phyloP scores from a whole-genome alignment of 116 monocot species.

The Papilionanthe hybrid region DNA sequence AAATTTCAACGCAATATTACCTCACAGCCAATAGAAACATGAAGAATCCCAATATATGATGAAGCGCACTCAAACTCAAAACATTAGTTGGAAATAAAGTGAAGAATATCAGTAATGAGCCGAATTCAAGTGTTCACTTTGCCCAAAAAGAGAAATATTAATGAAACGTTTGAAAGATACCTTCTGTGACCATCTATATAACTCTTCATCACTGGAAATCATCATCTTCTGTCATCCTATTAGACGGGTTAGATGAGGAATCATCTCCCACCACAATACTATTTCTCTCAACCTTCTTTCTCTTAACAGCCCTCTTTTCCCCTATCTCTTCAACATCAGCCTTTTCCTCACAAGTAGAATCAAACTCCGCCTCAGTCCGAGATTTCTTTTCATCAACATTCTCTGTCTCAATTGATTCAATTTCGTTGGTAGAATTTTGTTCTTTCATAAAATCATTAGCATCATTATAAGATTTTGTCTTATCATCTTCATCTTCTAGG shows the following conservation, averaged over 20 bases:
- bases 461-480: background rate
- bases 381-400: background rate
- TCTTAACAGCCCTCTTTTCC: background rate
- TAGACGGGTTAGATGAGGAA: background rate
- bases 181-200: background rate
- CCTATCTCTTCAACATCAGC: background rate
- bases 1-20: background rate
- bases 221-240: background rate
- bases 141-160: background rate
- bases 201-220: background rate
- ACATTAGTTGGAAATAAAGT: too few species aligned
- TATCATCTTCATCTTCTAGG: constrained; percentile 10
- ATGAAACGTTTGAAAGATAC: background rate
- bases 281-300: background rate
- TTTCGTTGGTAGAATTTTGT: background rate
- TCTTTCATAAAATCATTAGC: background rate
- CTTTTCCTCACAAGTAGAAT: background rate
- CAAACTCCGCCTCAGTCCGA: background rate
- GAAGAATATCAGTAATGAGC: too few species aligned
- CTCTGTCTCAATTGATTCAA: background rate
- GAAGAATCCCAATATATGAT: too few species aligned
- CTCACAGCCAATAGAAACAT: background rate
- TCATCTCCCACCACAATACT: background rate
- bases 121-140: too few species aligned
- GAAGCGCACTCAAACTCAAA: too few species aligned